Percentiles rank a stretch among this genome's conserved stretches.
Conservation (phyloP, 768 basidiomycete genomes). For the Xanthoconium purpureum region DNA sequence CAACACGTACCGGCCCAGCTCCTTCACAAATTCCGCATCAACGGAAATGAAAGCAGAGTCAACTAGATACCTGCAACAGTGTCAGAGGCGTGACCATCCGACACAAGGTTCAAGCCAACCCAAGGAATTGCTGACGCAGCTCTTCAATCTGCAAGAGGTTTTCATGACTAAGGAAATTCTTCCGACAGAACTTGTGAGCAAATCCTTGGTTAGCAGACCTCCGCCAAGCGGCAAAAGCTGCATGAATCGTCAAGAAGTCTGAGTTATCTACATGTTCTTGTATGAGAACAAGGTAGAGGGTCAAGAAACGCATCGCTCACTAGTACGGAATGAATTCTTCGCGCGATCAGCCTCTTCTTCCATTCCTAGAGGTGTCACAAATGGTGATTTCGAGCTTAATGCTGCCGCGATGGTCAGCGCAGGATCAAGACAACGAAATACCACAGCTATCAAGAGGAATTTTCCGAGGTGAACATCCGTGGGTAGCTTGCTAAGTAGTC, state of each 20-base stretch:
- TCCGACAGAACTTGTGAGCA: constrained; percentile 74
- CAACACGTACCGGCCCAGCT: constrained; percentile 57
- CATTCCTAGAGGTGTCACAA: constrained; percentile 82
- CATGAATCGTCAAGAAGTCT: constrained; percentile 91
- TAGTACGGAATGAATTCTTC: constrained; percentile 72
- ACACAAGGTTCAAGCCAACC: constrained; percentile 36
- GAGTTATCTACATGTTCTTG: constrained; percentile 65
- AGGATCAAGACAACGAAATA: constrained; percentile 90
- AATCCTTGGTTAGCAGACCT: constrained; percentile 57
- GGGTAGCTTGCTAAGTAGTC: constrained; percentile 84
- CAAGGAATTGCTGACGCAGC: constrained; percentile 84
- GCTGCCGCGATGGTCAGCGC: constrained; percentile 96
- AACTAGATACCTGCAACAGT: constrained; percentile 64
- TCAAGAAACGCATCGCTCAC: constrained; percentile 39
- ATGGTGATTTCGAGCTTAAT: constrained; percentile 90
- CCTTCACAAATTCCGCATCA: constrained; percentile 59
- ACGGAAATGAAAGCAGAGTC: constrained; percentile 83
- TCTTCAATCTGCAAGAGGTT: constrained; percentile 97
- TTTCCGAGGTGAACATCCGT: constrained; percentile 96
- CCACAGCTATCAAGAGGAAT: constrained; percentile 78
- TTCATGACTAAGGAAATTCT: constrained; percentile 83
- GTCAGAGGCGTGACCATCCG: constrained; percentile 5
- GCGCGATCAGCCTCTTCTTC: constrained; percentile 86
- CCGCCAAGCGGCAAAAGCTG: constrained; percentile 87
- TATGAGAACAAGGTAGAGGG: background rate